A percentile compares a stretch with the other conserved stretches of the same genome.
phyloP scores from a whole-genome alignment of 2,329 filamentous ascomycete species.

The Periconia digitata region DNA sequence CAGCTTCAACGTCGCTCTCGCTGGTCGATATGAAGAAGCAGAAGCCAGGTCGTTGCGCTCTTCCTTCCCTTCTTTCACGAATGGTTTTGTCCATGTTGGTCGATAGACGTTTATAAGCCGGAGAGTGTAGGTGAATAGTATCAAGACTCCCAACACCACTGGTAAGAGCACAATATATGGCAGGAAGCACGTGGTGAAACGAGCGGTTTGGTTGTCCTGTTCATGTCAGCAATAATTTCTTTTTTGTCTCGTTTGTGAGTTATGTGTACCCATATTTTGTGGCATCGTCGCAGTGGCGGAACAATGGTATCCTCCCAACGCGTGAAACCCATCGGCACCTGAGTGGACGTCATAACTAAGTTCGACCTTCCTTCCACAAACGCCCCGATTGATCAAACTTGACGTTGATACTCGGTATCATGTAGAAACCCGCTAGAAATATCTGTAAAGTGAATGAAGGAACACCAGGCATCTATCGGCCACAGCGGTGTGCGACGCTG shows the following conservation, averaged over 20 bases:
- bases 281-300: conserved; percentile 26
- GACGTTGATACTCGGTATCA: conserved; percentile 13
- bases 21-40: conserved; percentile 30
- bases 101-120: conserved; percentile 35
- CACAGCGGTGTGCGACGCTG: background rate
- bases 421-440: conserved; percentile 7
- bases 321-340: conserved; percentile 21
- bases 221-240: conserved; percentile 10
- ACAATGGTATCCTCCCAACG: conserved; percentile 7
- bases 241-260: background rate
- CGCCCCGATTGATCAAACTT: conserved; percentile 19
- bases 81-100: conserved; percentile 56
- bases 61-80: conserved; percentile 45
- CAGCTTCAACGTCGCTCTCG: conserved; percentile 25
- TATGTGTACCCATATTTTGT: conserved; percentile 28
- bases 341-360: conserved; percentile 27
- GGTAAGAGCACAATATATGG: conserved; percentile 44
- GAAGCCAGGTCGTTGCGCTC: conserved; percentile 32
- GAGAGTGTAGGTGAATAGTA: conserved; percentile 42
- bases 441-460: background rate
- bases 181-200: conserved; percentile 45
- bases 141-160: conserved; percentile 36
- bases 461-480: conserved; percentile 11
- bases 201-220: conserved; percentile 40
- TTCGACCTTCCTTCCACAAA: conserved; percentile 22